Percentiles rank a stretch among this genome's conserved stretches.
These are phyloP conservation scores for Boletus subparvulus DNA, from an alignment of 768 basidiomycete genomes.

Conservation along the genomic window DNA sequence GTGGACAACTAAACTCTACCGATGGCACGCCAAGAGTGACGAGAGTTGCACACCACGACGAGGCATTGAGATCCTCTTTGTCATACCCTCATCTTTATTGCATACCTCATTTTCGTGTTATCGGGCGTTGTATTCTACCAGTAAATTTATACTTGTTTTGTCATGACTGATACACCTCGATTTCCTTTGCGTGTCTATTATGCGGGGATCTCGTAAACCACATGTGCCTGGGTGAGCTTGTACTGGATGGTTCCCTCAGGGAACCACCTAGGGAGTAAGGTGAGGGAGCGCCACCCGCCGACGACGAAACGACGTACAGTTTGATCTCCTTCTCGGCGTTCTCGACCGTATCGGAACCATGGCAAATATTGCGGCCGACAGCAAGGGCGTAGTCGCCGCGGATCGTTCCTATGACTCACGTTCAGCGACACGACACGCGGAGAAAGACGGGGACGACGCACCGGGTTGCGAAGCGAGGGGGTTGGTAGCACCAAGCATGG, in stretches of 20 bases:
- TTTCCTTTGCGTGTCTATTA: constrained; percentile 11
- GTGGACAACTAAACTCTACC: constrained; percentile 10
- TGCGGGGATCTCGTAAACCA: constrained; percentile 66
- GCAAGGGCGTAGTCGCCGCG: constrained; percentile 94
- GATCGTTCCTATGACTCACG: constrained; percentile 67
- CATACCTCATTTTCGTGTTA: constrained; percentile 19
- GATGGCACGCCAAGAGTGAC: constrained; percentile 31
- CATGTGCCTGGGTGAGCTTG: constrained; percentile 56
- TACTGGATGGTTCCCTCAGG: constrained; percentile 81
- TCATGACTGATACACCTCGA: neutral
- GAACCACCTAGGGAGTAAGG: constrained; percentile 69
- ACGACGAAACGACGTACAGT: constrained; percentile 54
- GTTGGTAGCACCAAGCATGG: constrained; percentile 96
- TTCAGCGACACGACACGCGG: constrained; percentile 4
- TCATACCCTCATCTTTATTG: constrained; percentile 26
- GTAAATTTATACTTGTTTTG: neutral
- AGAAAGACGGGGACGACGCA: constrained; percentile 34
- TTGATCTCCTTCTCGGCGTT: constrained; percentile 92
- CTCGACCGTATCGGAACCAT: constrained; percentile 88
- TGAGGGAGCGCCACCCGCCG: constrained; percentile 5
- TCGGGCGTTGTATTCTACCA: constrained; percentile 5
- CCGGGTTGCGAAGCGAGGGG: constrained; percentile 87
- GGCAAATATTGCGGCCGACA: constrained; percentile 93
- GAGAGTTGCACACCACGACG: constrained; percentile 6
- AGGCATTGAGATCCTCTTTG: neutral